Conservation (phyloP, 352 stramenopile species). For the Pythium aquatile region DNA sequence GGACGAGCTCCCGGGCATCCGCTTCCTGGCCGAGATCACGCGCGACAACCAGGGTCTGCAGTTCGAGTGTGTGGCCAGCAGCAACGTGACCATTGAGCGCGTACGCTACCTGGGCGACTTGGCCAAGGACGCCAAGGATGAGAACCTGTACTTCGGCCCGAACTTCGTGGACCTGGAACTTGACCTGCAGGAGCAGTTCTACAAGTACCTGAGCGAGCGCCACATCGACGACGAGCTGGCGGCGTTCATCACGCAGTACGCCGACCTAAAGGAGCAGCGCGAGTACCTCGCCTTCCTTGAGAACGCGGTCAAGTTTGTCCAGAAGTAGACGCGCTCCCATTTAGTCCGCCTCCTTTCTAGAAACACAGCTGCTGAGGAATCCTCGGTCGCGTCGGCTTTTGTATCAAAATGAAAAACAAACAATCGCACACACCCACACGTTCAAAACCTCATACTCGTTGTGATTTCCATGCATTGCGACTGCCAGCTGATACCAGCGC, state of each 20-base stretch:
- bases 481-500: no score
- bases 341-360: neutral
- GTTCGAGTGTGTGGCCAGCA: conserved; percentile 81
- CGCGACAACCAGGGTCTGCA: conserved; percentile 73
- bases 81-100: conserved; percentile 76
- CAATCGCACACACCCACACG: neutral
- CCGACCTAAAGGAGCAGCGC: conserved; percentile 84
- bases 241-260: conserved; percentile 84
- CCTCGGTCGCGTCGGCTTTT: neutral
- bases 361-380: neutral
- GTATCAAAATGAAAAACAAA: conserved; percentile 6
- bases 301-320: conserved; percentile 63
- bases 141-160: conserved; percentile 73
- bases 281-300: conserved; percentile 83
- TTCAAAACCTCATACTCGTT: neutral
- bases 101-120: conserved; percentile 69
- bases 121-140: conserved; percentile 49
- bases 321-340: conserved; percentile 40
- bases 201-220: conserved; percentile 71
- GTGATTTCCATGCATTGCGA: neutral
- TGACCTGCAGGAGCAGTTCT: conserved; percentile 83
- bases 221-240: conserved; percentile 82
- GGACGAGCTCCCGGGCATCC: conserved; percentile 73
- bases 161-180: conserved; percentile 83
- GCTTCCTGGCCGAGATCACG: conserved; percentile 71